Evolutionary conservation across 2,329 filamentous ascomycete genomes (phyloP).

Genomic region (Berkeleyomyces rouxiae): DNA sequence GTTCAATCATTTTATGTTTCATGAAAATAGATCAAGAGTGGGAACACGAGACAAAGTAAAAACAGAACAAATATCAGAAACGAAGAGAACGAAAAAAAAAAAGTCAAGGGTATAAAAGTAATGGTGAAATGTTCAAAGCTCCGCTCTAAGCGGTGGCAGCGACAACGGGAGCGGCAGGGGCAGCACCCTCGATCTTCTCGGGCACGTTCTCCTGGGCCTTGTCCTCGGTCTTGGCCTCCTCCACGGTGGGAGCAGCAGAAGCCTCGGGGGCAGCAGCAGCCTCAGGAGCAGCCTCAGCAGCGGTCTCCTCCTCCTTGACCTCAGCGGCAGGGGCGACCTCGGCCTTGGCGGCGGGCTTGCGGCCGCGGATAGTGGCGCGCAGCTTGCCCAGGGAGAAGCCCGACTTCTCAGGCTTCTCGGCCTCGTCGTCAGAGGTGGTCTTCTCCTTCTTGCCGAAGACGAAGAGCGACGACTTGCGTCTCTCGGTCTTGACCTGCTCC

Average conservation of each 20-base stretch:
- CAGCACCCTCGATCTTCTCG: constrained; percentile 23
- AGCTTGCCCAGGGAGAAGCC: constrained; percentile 40
- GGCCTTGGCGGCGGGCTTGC: constrained; percentile 22
- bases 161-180: constrained; percentile 33
- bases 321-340: constrained; percentile 20
- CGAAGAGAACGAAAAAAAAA: constrained; percentile 14
- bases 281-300: constrained; percentile 10
- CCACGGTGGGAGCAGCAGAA: constrained; percentile 25
- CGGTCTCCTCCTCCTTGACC: constrained; percentile 16
- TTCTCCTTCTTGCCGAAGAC: constrained; percentile 72
- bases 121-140: constrained; percentile 1
- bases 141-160: constrained; percentile 20
- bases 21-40: constrained; percentile 2
- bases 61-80: not conserved
- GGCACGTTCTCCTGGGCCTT: constrained; percentile 23
- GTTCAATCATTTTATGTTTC: not conserved
- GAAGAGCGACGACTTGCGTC: constrained; percentile 63
- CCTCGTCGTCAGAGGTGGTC: constrained; percentile 39
- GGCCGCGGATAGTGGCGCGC: constrained; percentile 36
- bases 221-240: constrained; percentile 20
- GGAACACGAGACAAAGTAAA: constrained; percentile 1
- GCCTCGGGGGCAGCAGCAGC: constrained; percentile 19
- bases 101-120: constrained; percentile 15
- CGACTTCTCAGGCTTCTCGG: constrained; percentile 33
- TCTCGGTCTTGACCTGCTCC: constrained; percentile 51